Evolutionary conservation across 495 filamentous ascomycete genomes (phyloP).

Genomic region (Tricharina praecox): DNA sequence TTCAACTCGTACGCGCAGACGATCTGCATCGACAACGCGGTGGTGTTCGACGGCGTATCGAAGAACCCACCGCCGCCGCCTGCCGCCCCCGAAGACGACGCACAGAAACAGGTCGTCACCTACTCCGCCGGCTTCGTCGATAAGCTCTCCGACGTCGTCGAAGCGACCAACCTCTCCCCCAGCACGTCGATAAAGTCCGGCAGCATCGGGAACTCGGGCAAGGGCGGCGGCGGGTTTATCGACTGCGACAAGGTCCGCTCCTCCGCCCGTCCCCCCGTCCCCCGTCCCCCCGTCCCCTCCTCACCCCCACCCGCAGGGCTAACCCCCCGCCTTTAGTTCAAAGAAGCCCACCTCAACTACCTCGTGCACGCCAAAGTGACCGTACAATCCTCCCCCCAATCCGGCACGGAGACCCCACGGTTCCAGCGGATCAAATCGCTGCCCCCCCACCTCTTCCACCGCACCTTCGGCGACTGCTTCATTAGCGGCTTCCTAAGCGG

Average conservation of each 20-base stretch:
- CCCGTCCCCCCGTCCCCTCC: no score
- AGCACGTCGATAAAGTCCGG: constrained; percentile 1
- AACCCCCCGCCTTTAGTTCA: no score
- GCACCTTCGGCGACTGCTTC: constrained; percentile 1
- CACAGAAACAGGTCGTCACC: not conserved
- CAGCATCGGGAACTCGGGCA: constrained; percentile 1
- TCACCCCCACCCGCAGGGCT: no score
- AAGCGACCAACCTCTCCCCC: constrained; percentile 7
- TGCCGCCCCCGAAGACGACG: not conserved
- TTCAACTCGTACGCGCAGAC: constrained; percentile 6
- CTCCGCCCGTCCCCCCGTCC: no score
- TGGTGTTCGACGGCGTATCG: not conserved
- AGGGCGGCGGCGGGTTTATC: constrained; percentile 5
- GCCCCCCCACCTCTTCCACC: not conserved
- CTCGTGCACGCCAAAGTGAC: constrained; percentile 1
- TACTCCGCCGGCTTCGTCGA: constrained; percentile 4
- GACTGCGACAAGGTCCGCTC: constrained; percentile 1
- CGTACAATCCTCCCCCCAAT: not conserved
- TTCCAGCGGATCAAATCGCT: constrained; percentile 3
- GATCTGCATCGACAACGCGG: constrained; percentile 5
- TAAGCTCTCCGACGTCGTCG: constrained; percentile 4
- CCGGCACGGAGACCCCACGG: not conserved
- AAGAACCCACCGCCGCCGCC: not conserved
- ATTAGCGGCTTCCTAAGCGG: constrained; percentile 4
- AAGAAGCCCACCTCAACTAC: constrained; percentile 6